Percentiles rank a stretch among this genome's conserved stretches.
These are phyloP conservation scores for Beta vulgaris DNA, from an alignment of 148 eudicot genomes.

Conservation along the genomic window DNA sequence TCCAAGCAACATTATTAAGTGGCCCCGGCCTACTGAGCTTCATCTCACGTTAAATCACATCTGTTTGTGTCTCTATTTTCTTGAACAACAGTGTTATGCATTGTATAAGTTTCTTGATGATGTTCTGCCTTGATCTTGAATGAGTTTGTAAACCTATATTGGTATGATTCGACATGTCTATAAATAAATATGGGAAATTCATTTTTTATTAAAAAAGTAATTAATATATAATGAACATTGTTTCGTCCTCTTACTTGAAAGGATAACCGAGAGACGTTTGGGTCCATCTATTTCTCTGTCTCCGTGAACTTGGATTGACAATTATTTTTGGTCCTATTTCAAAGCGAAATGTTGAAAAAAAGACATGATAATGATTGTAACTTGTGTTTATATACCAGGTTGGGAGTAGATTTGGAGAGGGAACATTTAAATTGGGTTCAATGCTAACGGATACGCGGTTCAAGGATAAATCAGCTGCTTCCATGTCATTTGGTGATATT, in stretches of 20 bases:
- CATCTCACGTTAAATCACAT: background rate
- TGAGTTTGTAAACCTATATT: background rate
- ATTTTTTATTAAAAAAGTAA: no score
- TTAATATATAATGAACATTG: no score
- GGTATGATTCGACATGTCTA: background rate
- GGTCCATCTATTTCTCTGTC: no score
- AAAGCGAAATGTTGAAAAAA: no score
- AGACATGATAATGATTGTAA: slow-evolving; percentile 13
- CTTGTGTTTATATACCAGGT: slow-evolving; percentile 48
- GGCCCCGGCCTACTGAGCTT: background rate
- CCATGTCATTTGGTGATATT: slow-evolving; percentile 81
- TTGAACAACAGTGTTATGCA: background rate
- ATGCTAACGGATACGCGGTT: slow-evolving; percentile 83
- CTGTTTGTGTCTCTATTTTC: background rate
- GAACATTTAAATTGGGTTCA: slow-evolving; percentile 85
- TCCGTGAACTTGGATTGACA: no score
- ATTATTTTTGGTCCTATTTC: no score
- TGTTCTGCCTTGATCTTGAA: background rate
- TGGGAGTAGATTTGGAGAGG: slow-evolving; percentile 96
- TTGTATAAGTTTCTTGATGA: background rate
- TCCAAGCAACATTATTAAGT: background rate
- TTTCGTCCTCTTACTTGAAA: no score
- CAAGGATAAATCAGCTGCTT: slow-evolving; percentile 59
- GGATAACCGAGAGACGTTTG: no score
- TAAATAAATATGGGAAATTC: background rate